Evolutionary conservation across 116 monocot genomes (phyloP).

Genomic region (Cymodocea nodosa): DNA sequence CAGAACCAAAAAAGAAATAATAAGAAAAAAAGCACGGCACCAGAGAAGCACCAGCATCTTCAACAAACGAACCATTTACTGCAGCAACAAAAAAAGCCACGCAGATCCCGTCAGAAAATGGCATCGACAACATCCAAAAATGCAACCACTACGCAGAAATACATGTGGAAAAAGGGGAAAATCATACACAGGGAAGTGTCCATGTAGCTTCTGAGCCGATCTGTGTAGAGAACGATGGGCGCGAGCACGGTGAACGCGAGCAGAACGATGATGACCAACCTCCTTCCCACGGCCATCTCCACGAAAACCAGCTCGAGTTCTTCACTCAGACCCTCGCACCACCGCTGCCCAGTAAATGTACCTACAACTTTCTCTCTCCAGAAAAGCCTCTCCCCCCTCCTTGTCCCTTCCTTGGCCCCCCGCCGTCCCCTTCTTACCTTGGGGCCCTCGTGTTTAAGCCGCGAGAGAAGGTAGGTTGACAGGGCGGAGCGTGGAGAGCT

Average conservation of each 20-base stretch:
- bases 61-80: conserved; percentile 32
- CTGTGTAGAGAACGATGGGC: conserved; percentile 56
- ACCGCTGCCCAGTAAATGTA: too few species aligned
- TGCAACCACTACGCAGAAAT: too few species aligned
- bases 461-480: too few species aligned
- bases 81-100: conserved; percentile 14
- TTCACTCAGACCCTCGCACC: too few species aligned
- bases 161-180: conserved; percentile 1
- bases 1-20: neutral
- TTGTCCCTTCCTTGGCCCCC: too few species aligned
- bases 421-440: too few species aligned
- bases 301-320: too few species aligned
- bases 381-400: too few species aligned
- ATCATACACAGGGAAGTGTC: conserved; percentile 23
- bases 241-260: conserved; percentile 48
- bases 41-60: conserved; percentile 25
- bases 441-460: too few species aligned
- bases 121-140: neutral
- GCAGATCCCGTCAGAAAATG: neutral
- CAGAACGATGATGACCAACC: conserved; percentile 26
- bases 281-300: conserved; percentile 14
- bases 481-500: too few species aligned
- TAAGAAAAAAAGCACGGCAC: conserved; percentile 13
- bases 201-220: conserved; percentile 25
- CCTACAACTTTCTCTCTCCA: too few species aligned